These are phyloP conservation scores for Annona cherimola DNA, from an alignment of 164 flowering plant species.

Conservation along the genomic window DNA sequence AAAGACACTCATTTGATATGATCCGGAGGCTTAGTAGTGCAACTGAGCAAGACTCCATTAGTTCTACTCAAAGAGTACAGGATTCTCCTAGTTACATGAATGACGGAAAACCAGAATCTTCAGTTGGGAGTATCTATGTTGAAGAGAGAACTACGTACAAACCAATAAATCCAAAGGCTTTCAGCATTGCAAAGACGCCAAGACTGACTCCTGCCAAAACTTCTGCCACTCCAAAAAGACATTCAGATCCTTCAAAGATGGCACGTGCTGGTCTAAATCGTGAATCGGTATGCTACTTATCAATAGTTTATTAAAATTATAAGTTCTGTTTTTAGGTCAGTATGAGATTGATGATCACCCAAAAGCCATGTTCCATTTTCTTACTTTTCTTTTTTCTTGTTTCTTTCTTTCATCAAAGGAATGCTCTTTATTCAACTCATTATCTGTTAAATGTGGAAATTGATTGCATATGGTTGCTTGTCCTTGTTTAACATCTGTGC, in stretches of 20 bases:
- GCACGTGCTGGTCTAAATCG: slow-evolving; percentile 31
- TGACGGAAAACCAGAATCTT: slow-evolving; percentile 35
- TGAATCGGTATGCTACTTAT: slow-evolving; percentile 38
- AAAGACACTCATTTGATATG: slow-evolving; percentile 50
- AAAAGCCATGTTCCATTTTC: too few relatives aligned
- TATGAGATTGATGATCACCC: too few relatives aligned
- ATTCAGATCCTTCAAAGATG: slow-evolving; percentile 39
- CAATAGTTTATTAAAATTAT: neutral
- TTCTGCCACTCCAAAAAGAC: slow-evolving; percentile 52
- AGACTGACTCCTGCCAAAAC: slow-evolving; percentile 45
- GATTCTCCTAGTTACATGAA: slow-evolving; percentile 28
- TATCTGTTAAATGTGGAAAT: too few relatives aligned
- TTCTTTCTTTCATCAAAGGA: too few relatives aligned
- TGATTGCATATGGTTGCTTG: too few relatives aligned
- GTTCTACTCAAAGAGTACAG: slow-evolving; percentile 37
- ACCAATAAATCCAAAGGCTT: slow-evolving; percentile 25
- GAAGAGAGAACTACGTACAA: slow-evolving; percentile 36
- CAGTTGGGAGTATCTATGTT: slow-evolving; percentile 32
- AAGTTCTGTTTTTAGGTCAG: too few relatives aligned
- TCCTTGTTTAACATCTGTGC: too few relatives aligned
- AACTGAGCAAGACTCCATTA: slow-evolving; percentile 44
- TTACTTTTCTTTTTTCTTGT: too few relatives aligned
- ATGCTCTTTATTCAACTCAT: too few relatives aligned
- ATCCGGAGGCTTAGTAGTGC: slow-evolving; percentile 65
- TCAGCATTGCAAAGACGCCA: slow-evolving; percentile 39